Percentiles rank a stretch among this genome's conserved stretches.
These are phyloP conservation scores for Suillus subalutaceus DNA, from an alignment of 768 basidiomycete species.

Conservation along the genomic window DNA sequence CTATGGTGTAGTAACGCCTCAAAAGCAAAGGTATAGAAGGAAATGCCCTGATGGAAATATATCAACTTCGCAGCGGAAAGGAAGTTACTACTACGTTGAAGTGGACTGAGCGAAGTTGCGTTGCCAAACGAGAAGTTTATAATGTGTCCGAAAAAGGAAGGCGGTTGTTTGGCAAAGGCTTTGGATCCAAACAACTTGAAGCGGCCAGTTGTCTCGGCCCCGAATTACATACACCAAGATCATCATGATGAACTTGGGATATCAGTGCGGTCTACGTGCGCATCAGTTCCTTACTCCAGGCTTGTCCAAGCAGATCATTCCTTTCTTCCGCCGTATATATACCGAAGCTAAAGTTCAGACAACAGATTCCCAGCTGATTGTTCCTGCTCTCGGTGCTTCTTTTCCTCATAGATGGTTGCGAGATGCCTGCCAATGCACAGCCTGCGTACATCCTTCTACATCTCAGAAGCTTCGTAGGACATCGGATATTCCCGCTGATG, in stretches of 20 bases:
- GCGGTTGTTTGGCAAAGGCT: slow-evolving; percentile 34
- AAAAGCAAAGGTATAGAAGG: neutral
- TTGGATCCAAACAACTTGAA: slow-evolving; percentile 31
- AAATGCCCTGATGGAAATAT: neutral
- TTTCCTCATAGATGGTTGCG: slow-evolving; percentile 82
- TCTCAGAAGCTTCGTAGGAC: slow-evolving; percentile 76
- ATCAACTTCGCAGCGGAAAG: neutral
- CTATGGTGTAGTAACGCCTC: neutral
- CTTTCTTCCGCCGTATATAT: neutral
- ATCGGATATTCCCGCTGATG: slow-evolving; percentile 60
- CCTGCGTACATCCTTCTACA: slow-evolving; percentile 78
- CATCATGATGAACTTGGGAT: slow-evolving; percentile 1
- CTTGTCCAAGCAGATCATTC: neutral
- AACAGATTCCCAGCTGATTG: slow-evolving; percentile 13
- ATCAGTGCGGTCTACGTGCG: neutral
- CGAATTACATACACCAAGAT: neutral
- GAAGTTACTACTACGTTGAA: neutral
- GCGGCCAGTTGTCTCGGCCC: neutral
- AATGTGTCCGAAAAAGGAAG: slow-evolving; percentile 10
- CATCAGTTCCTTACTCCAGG: neutral
- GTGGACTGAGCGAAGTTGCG: neutral
- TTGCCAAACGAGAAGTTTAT: neutral
- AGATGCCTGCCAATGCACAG: slow-evolving; percentile 76
- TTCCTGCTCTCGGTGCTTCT: slow-evolving; percentile 38
- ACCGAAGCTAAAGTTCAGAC: neutral